Evolutionary conservation across 2,329 filamentous ascomycete genomes (phyloP).

Genomic region (Ophiognomonia clavigignenti-juglandacearum): DNA sequence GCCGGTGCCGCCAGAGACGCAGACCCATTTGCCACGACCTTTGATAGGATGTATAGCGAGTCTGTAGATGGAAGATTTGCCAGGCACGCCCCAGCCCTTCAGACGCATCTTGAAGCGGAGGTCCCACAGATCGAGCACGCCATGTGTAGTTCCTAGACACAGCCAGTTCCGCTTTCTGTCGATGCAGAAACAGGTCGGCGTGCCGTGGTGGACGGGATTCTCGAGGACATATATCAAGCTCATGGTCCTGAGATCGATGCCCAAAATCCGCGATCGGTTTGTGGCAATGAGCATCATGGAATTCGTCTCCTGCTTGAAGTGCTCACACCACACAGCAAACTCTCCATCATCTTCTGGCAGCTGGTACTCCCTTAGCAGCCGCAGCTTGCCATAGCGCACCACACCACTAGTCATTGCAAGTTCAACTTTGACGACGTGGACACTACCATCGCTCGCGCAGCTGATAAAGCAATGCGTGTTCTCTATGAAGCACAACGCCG

Average conservation of each 20-base stretch:
- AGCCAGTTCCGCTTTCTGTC: constrained; percentile 87
- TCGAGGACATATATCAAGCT: constrained; percentile 70
- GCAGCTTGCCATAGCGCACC: constrained; percentile 73
- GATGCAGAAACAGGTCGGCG: constrained; percentile 84
- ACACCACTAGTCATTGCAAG: constrained; percentile 41
- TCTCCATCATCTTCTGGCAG: constrained; percentile 59
- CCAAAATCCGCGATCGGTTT: constrained; percentile 76
- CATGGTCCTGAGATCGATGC: constrained; percentile 86
- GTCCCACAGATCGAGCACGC: constrained; percentile 92
- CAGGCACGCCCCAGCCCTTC: constrained; percentile 82
- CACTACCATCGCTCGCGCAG: constrained; percentile 82
- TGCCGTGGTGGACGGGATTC: constrained; percentile 88
- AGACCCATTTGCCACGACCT: constrained; percentile 78
- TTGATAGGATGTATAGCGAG: constrained; percentile 74
- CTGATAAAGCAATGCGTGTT: constrained; percentile 91
- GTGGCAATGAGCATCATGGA: constrained; percentile 87
- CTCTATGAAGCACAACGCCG: constrained; percentile 85
- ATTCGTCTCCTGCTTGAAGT: constrained; percentile 75
- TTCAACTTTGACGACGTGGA: constrained; percentile 83
- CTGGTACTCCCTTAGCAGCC: constrained; percentile 72
- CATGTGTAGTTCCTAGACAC: constrained; percentile 85
- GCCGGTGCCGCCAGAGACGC: constrained; percentile 80
- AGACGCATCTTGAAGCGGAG: constrained; percentile 87
- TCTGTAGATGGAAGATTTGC: constrained; percentile 73
- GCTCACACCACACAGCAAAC: constrained; percentile 84